Percentiles rank a stretch among this genome's conserved stretches.
Conservation (phyloP, 306 rosid species). For the Gleditsia sinensis region DNA sequence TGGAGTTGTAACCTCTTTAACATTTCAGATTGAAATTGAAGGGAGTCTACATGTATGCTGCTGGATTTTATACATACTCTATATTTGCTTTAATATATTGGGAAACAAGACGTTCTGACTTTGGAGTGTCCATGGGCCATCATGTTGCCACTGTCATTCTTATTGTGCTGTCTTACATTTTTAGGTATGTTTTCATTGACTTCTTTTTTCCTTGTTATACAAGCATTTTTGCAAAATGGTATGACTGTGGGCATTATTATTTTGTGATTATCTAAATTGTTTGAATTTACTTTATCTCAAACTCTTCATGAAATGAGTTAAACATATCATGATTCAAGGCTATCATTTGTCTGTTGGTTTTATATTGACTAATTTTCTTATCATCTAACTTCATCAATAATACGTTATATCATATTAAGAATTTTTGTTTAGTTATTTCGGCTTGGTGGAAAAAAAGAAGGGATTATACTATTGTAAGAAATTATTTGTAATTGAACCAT, state of each 20-base stretch:
- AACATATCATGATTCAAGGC: background rate
- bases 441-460: constrained; percentile 19
- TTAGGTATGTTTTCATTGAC: constrained; percentile 64
- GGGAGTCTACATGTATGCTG: constrained; percentile 81
- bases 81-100: constrained; percentile 95
- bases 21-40: constrained; percentile 90
- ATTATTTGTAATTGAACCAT: background rate
- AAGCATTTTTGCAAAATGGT: constrained; percentile 13
- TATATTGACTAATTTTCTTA: background rate
- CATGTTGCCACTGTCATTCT: constrained; percentile 93
- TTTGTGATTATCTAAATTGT: constrained; percentile 20
- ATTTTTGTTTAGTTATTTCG: constrained; percentile 11
- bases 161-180: constrained; percentile 84
- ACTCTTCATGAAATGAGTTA: constrained; percentile 13
- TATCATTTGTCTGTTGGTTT: background rate
- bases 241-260: constrained; percentile 20
- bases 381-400: background rate
- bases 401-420: constrained; percentile 6
- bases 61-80: constrained; percentile 94
- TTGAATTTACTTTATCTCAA: constrained; percentile 20
- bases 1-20: constrained; percentile 24
- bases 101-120: constrained; percentile 99
- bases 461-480: background rate
- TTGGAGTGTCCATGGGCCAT: constrained; percentile 97
- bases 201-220: constrained; percentile 34